Conservation (phyloP, 148 eudicot species). For the Chenopodium berlandieri region DNA sequence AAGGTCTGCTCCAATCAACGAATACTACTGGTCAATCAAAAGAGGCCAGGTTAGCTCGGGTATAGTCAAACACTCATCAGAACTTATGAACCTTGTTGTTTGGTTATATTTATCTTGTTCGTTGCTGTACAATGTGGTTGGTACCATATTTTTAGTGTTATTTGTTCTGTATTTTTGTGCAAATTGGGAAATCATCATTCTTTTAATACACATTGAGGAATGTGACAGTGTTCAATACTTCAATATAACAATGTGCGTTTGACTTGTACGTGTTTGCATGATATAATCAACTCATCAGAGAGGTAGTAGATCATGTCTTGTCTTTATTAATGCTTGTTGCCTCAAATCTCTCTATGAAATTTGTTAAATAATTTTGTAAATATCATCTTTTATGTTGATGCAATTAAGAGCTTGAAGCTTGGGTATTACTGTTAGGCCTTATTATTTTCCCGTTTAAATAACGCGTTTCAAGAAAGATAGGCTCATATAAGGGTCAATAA, state of each 20-base stretch:
- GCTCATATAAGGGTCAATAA: background rate
- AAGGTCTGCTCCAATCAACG: conserved; percentile 85
- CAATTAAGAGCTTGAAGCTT: background rate
- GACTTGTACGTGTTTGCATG: background rate
- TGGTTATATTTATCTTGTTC: background rate
- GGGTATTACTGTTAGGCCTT: background rate
- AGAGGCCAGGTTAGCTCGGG: conserved; percentile 99
- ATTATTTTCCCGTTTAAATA: background rate
- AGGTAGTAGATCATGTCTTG: background rate
- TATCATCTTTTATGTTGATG: background rate
- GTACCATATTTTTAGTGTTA: background rate
- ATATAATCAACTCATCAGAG: background rate
- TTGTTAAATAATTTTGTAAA: background rate
- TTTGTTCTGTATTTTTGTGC: background rate
- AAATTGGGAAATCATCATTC: background rate
- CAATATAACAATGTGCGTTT: background rate
- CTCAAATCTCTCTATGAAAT: background rate
- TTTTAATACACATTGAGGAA: background rate
- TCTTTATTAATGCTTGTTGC: background rate
- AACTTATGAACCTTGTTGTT: background rate
- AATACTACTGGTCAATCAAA: conserved; percentile 81
- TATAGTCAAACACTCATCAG: conserved; percentile 33
- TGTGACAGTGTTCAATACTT: background rate
- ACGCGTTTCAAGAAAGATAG: background rate
- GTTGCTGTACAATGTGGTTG: background rate